A percentile compares a stretch with the other conserved stretches of the same genome.
Conservation (phyloP, 176 grass and related monocot genomes). For the Ensete glaucum region DNA sequence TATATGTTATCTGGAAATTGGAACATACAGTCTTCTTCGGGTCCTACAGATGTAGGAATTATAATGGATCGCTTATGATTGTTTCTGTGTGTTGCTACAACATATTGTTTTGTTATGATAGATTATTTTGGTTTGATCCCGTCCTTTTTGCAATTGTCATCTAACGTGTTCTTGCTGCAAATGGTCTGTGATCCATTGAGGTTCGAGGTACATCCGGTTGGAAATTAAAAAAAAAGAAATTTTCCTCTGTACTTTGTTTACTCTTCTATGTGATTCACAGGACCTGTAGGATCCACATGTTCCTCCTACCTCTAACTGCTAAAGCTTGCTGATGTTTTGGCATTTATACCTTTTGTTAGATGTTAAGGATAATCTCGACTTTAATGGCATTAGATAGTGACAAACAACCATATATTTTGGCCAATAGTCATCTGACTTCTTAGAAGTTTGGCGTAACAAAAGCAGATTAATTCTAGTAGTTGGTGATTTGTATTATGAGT, state of each 20-base stretch:
- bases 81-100: no score
- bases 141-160: not conserved
- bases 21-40: not conserved
- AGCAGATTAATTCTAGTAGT: not conserved
- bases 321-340: not conserved
- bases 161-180: not conserved
- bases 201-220: no score
- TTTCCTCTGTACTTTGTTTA: not conserved
- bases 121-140: not conserved
- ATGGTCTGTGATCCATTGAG: not conserved
- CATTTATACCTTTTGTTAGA: no score
- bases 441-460: not conserved
- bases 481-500: not conserved
- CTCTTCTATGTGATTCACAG: not conserved
- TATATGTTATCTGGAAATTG: not conserved
- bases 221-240: not conserved
- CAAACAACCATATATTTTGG: no score
- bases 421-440: no score
- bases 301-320: not conserved
- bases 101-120: not conserved
- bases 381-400: no score
- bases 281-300: not conserved
- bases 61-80: no score
- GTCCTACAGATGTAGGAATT: no score
- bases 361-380: no score